Evolutionary conservation across 139 green algal species (phyloP), one percentile per base, ranked within the genome.

Genomic region (Chlamydomonas schloesseri): DNA sequence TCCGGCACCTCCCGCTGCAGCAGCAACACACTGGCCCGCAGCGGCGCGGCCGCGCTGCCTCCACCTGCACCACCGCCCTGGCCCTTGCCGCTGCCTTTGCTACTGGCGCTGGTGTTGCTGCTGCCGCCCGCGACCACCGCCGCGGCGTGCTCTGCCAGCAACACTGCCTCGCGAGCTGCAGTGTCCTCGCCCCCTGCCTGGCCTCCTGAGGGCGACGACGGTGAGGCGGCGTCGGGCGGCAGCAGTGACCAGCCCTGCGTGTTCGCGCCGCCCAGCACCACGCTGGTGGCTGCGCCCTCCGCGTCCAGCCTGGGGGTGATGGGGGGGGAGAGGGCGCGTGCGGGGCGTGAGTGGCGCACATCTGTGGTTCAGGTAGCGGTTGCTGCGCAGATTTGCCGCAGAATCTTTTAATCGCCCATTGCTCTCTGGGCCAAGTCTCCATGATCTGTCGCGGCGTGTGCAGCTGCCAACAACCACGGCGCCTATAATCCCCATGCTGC

Each of bases 1-100:
- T 97, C 91, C 3, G 95, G 95, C 21, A 97, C 75, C 87, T 97
- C 95, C 24, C 93, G 84, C 77, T 97, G 95, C 73, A 97, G 87
- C 90, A 97, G 60, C 86, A 97, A 64, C 37, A 81, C 90, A 2
- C 75, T 91, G 0, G 88, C 83, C n/a, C 81, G 73, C 18, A n/a
- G 1, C 37, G 21, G 53, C n/a, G 24, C 29, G n/a, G n/a, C 50
- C 50, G 11, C 50, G 50, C 50, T 14, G 50, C 11, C 50, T 11
- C 50, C 50, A 11, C 14, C 50, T 14, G 57, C 57, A 65, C 14
- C 20, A 28, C 57, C 20, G 57, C 14, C 57, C n/a, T n/a, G n/a
- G n/a, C n/a, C n/a, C n/a, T n/a, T n/a, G 73, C 73, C 28, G 18
- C 73, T 50, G 29, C 26, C 71, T 58, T n/a, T 13, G 18, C 55